Base-by-base conservation (phyloP, 805 yeast species). In the Wickerhamiella sergipiensis region DNA sequence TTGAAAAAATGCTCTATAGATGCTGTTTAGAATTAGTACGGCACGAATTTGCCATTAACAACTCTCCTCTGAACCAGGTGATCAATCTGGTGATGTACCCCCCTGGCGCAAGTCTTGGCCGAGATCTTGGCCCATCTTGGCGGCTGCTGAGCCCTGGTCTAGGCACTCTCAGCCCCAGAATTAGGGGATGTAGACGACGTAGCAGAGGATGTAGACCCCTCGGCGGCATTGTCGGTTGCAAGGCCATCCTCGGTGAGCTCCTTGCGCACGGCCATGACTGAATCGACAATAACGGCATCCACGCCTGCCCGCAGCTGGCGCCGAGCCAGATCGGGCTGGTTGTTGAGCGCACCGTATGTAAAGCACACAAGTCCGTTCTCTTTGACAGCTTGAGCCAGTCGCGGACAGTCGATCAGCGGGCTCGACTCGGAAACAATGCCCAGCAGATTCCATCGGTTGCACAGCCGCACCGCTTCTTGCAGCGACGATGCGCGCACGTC, bases 241-340 rank as follows among this genome's bases (percentile, higher is more conserved):
- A 12, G 15, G 15, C 15, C 33, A 29, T 29, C 33, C 15, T 31
- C 24, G 13, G 78, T 76, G 54, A 89, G 72, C 7, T 85, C 95
- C 59, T 83, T 83, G 62, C 95, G 74, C n/a, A 89, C 94, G 0
- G 95, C 96, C 61, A 89, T 72, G 1, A 90, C 97, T 50, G 86
- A 81, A 67, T 90, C 97, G 2, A 86, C 97, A 67, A 90, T 90
- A n/a, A 90, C 97, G 0, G 98, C 98, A 71, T 90, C 97, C 12
- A 90, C 95, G 8, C 97, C 97, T 3, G 94, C 89, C 55, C 79
- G 80, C 82, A 90, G 82, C 66, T 90, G 96, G 52, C 84, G 70
- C 57, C 79, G 80, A 26, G 95, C 88, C 54, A 80, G 80, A 52
- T 78, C 87, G 0, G 97, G 95, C 36, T 79, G 80, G 60, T 90